Conservation (phyloP, 495 filamentous ascomycete genomes). For the Lineolata rhizophorae region DNA sequence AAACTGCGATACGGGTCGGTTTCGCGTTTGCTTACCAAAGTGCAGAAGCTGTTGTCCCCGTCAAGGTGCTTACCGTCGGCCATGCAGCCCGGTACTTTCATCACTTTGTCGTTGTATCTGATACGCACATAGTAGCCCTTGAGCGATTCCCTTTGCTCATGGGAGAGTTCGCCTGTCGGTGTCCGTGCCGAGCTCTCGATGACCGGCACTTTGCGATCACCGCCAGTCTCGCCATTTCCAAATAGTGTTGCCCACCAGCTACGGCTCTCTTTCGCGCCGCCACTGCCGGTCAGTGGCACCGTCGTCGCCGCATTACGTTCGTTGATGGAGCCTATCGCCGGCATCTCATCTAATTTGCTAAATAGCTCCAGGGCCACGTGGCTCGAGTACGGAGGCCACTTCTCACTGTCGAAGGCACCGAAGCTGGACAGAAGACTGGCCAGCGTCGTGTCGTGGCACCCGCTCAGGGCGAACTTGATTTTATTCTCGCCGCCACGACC, state of each 20-base stretch:
- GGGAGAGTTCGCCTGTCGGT: conserved; percentile 23
- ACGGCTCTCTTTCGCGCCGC: conserved; percentile 7
- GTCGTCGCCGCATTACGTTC: conserved; percentile 1
- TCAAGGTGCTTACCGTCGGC: conserved; percentile 60
- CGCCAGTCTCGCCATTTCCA: conserved; percentile 12
- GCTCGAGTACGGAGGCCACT: conserved; percentile 84
- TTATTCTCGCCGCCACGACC: conserved; percentile 26
- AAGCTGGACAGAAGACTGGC: conserved; percentile 57
- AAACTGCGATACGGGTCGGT: neutral
- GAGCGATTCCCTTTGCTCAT: conserved; percentile 28
- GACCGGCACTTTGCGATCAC: conserved; percentile 1
- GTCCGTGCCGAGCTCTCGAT: conserved; percentile 28
- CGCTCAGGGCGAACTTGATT: conserved; percentile 54
- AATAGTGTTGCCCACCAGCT: conserved; percentile 29
- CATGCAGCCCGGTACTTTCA: conserved; percentile 65
- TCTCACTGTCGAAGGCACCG: conserved; percentile 47
- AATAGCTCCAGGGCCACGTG: conserved; percentile 87
- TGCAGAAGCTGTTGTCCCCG: conserved; percentile 83
- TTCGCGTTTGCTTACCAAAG: conserved; percentile 32
- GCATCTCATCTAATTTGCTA: conserved; percentile 9
- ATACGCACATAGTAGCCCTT: conserved; percentile 79
- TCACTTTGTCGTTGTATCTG: conserved; percentile 68
- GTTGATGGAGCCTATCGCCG: neutral
- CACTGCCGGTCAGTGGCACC: conserved; percentile 4
- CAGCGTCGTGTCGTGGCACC: conserved; percentile 89